Evolutionary conservation across 2,329 filamentous ascomycete genomes (phyloP).

Genomic region (Albifimbria verrucaria): DNA sequence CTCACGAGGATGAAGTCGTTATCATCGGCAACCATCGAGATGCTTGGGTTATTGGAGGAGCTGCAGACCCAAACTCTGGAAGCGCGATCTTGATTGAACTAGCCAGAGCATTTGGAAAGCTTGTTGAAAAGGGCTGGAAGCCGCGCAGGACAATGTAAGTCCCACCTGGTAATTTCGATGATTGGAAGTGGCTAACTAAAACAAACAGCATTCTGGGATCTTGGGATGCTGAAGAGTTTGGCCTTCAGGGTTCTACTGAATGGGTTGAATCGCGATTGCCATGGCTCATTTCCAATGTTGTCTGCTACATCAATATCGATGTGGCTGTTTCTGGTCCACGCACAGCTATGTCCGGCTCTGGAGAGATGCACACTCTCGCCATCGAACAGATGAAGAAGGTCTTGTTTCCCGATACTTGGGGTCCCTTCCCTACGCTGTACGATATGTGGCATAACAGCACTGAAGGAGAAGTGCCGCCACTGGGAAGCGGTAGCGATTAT

Average conservation of each 20-base stretch:
- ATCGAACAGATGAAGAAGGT: slow-evolving; percentile 18
- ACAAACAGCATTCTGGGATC: neutral
- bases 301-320: slow-evolving; percentile 47
- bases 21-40: slow-evolving; percentile 52
- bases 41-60: slow-evolving; percentile 51
- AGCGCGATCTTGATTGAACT: slow-evolving; percentile 47
- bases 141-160: slow-evolving; percentile 43
- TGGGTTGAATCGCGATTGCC: slow-evolving; percentile 1
- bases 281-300: slow-evolving; percentile 1
- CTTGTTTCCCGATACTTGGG: slow-evolving; percentile 12
- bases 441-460: slow-evolving; percentile 16
- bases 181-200: neutral
- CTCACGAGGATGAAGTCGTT: slow-evolving; percentile 37
- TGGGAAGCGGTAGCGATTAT: slow-evolving; percentile 1
- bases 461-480: slow-evolving; percentile 5
- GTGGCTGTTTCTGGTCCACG: slow-evolving; percentile 42
- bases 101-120: slow-evolving; percentile 43
- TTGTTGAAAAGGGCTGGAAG: slow-evolving; percentile 46
- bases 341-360: slow-evolving; percentile 26
- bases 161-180: neutral
- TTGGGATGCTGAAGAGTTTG: slow-evolving; percentile 3
- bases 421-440: slow-evolving; percentile 12
- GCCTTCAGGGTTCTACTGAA: slow-evolving; percentile 3
- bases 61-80: slow-evolving; percentile 49
- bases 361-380: slow-evolving; percentile 16